phyloP scores from a whole-genome alignment of 1,284 basidiomycete species.

The Melanopsichium pennsylvanicum region DNA sequence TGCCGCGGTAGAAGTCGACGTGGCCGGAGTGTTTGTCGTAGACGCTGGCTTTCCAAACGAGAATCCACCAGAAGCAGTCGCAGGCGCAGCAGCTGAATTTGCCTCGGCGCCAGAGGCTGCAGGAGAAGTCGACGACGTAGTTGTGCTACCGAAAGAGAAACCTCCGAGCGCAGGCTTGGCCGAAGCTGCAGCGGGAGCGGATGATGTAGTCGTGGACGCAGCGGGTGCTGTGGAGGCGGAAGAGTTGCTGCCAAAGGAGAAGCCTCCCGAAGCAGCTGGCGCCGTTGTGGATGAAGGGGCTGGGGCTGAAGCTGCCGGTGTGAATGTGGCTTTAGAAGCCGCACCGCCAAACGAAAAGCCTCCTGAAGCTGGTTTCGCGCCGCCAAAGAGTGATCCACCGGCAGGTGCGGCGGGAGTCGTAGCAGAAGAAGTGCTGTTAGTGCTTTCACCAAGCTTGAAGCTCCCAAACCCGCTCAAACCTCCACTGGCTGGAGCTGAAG shows the following conservation, averaged over 20 bases:
- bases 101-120: conserved; percentile 52
- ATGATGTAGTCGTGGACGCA: conserved; percentile 26
- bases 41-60: conserved; percentile 48
- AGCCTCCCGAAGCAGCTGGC: conserved; percentile 17
- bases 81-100: conserved; percentile 29
- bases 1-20: conserved; percentile 29
- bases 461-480: conserved; percentile 31
- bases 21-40: no score
- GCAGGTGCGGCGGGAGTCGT: conserved; percentile 17
- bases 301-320: conserved; percentile 36
- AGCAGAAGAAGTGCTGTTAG: conserved; percentile 1
- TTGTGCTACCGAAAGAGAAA: conserved; percentile 16
- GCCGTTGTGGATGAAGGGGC: neutral
- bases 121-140: conserved; percentile 34
- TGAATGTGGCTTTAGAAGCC: conserved; percentile 10
- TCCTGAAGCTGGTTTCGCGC: conserved; percentile 47
- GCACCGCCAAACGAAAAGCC: conserved; percentile 49
- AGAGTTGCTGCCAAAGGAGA: conserved; percentile 19
- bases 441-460: conserved; percentile 32
- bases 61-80: conserved; percentile 23
- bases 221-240: conserved; percentile 19
- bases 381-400: conserved; percentile 25
- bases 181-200: conserved; percentile 23
- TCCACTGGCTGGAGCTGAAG: conserved; percentile 9
- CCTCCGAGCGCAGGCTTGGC: conserved; percentile 48